Percentiles rank a stretch among this genome's conserved stretches.
Evolutionary conservation across 495 filamentous ascomycete genomes (phyloP).

Genomic region (Beverwykella pulmonaria): DNA sequence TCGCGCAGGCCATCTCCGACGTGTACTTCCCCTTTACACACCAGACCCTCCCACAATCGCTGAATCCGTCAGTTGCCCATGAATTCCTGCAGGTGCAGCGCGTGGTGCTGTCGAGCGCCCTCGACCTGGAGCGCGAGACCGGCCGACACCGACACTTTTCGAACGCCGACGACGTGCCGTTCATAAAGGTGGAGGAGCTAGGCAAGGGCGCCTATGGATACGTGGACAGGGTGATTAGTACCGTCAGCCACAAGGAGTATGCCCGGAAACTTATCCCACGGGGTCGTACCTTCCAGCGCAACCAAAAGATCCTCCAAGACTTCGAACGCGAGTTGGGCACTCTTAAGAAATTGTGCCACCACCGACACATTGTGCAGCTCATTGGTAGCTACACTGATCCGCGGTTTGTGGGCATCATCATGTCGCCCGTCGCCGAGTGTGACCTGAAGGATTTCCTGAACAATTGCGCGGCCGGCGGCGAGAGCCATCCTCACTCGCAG

Average conservation of each 20-base stretch:
- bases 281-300: background rate
- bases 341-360: constrained; percentile 19
- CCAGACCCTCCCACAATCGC: background rate
- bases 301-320: background rate
- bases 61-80: background rate
- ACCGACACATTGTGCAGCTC: constrained; percentile 16
- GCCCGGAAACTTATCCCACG: background rate
- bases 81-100: background rate
- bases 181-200: background rate
- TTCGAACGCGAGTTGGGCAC: constrained; percentile 15
- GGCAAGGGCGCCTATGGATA: background rate
- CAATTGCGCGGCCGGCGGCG: background rate
- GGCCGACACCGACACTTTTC: background rate
- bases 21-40: background rate
- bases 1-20: background rate
- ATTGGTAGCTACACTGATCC: constrained; percentile 21
- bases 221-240: background rate
- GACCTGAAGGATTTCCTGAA: constrained; percentile 15
- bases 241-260: background rate
- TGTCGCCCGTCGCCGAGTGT: constrained; percentile 21
- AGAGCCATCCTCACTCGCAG: too few relatives aligned
- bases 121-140: background rate
- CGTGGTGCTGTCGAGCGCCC: background rate
- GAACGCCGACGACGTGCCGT: background rate
- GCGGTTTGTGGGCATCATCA: background rate